These are phyloP conservation scores for Phyllosticta paracitricarpa DNA, from an alignment of 2,329 filamentous ascomycete genomes.

Conservation along the genomic window DNA sequence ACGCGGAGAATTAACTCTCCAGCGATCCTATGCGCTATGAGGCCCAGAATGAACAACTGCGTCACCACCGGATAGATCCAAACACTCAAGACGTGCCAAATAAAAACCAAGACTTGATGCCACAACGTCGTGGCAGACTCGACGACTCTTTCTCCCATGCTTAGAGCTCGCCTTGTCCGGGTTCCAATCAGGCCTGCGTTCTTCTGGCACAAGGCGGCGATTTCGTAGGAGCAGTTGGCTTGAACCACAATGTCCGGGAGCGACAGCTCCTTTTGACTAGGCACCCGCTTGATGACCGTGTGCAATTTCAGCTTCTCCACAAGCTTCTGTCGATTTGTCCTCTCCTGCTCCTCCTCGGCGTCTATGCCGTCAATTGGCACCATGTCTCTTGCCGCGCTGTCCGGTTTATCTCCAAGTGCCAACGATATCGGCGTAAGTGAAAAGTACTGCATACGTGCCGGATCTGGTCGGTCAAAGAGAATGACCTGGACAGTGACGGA, in stretches of 20 bases:
- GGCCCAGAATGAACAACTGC: conserved; percentile 58
- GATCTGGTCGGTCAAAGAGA: conserved; percentile 76
- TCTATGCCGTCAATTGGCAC: conserved; percentile 49
- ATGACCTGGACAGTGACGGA: conserved; percentile 75
- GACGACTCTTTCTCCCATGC: conserved; percentile 87
- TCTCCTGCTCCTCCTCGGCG: conserved; percentile 59
- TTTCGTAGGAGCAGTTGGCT: conserved; percentile 90
- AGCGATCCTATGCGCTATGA: conserved; percentile 69
- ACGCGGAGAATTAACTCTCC: conserved; percentile 71
- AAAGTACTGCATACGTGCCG: conserved; percentile 89
- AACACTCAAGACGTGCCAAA: conserved; percentile 61
- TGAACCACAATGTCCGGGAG: conserved; percentile 78
- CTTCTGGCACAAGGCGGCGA: conserved; percentile 75
- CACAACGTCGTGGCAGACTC: conserved; percentile 83
- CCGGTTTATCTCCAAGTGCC: conserved; percentile 57
- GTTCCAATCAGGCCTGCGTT: conserved; percentile 80
- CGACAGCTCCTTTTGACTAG: conserved; percentile 73
- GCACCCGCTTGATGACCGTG: conserved; percentile 65
- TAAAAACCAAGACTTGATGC: conserved; percentile 58
- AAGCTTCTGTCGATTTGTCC: conserved; percentile 54
- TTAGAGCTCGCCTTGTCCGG: conserved; percentile 72
- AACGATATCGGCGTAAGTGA: conserved; percentile 83
- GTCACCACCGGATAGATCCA: conserved; percentile 73
- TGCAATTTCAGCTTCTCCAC: conserved; percentile 84
- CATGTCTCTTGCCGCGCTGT: conserved; percentile 27